Percentiles rank a stretch among this genome's conserved stretches.
These are phyloP conservation scores for Austroboletus eburneus DNA, from an alignment of 768 basidiomycete species.

Conservation along the genomic window DNA sequence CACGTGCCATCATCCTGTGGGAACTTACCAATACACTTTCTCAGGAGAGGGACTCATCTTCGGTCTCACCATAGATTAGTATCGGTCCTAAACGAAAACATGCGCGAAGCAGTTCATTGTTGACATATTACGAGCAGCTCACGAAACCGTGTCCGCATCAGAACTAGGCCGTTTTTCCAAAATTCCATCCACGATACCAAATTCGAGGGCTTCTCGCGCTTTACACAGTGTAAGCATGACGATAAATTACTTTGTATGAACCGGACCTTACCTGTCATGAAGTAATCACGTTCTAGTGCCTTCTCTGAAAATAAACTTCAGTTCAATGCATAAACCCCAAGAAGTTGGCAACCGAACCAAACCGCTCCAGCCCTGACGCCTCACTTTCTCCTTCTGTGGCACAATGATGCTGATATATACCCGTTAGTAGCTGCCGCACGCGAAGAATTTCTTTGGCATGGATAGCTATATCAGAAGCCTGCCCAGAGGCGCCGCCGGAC, in stretches of 20 bases:
- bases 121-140: constrained; percentile 7
- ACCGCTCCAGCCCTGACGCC: constrained; percentile 64
- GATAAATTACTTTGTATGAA: constrained; percentile 11
- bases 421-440: constrained; percentile 76
- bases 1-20: constrained; percentile 24
- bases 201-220: constrained; percentile 85
- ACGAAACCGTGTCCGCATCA: constrained; percentile 34
- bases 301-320: constrained; percentile 49
- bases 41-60: constrained; percentile 2
- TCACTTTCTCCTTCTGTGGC: constrained; percentile 58
- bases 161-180: constrained; percentile 69
- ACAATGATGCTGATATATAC: constrained; percentile 89
- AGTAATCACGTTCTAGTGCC: constrained; percentile 92
- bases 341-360: constrained; percentile 50
- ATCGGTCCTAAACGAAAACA: constrained; percentile 7
- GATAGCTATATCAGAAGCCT: constrained; percentile 96
- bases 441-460: constrained; percentile 95
- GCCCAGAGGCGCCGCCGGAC: constrained; percentile 92
- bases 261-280: constrained; percentile 70
- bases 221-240: constrained; percentile 24
- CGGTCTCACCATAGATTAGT: neutral
- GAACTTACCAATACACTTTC: constrained; percentile 13
- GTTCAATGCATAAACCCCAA: constrained; percentile 19
- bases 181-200: constrained; percentile 92
- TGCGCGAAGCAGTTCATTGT: constrained; percentile 3